Percentiles rank a stretch among this genome's conserved stretches.
Evolutionary conservation across 164 flowering plant genomes (phyloP).

Genomic region (Paratinospora sagittata): DNA sequence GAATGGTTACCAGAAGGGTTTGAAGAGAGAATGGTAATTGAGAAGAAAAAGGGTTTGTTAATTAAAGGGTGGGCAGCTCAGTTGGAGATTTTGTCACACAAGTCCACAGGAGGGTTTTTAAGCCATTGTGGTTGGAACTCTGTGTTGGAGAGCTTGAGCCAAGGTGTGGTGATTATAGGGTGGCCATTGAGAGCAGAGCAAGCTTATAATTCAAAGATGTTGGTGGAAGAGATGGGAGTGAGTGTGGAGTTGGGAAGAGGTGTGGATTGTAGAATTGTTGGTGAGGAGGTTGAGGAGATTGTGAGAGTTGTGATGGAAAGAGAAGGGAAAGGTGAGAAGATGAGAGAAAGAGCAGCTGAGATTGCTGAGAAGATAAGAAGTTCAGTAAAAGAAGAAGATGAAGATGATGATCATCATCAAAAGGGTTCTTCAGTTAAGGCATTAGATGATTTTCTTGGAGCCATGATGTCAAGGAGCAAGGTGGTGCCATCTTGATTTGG

Average conservation of each 20-base stretch:
- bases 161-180: not conserved
- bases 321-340: not conserved
- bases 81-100: not conserved
- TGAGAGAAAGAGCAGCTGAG: not conserved
- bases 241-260: slow-evolving; percentile 4
- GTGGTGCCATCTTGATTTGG: no score
- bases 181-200: slow-evolving; percentile 3
- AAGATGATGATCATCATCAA: not conserved
- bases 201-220: slow-evolving; percentile 1
- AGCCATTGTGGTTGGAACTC: slow-evolving; percentile 9
- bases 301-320: not conserved
- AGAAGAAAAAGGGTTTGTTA: not conserved
- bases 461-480: not conserved
- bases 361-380: slow-evolving; percentile 2
- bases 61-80: not conserved
- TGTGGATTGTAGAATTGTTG: not conserved
- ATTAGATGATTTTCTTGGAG: not conserved
- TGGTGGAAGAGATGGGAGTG: slow-evolving; percentile 3
- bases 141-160: not conserved
- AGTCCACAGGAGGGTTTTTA: not conserved
- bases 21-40: not conserved
- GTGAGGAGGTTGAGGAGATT: not conserved
- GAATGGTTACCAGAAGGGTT: slow-evolving; percentile 4
- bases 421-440: slow-evolving; percentile 6
- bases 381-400: not conserved